Conservation (phyloP, 2,329 filamentous ascomycete genomes). For the Dissoconium aciculare region DNA sequence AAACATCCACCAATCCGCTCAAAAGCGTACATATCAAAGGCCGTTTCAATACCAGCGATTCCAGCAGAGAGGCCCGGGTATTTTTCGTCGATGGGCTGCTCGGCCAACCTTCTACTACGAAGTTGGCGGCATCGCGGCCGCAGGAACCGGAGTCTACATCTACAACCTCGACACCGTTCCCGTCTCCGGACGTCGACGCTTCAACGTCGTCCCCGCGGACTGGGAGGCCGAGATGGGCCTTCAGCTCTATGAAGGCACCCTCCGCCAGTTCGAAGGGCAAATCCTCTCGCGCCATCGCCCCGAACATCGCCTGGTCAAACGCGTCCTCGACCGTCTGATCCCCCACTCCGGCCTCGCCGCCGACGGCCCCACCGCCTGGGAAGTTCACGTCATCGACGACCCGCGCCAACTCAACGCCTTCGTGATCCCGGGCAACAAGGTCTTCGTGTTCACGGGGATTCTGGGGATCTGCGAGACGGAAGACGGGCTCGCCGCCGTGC, state of each 20-base stretch:
- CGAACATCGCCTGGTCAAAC: conserved; percentile 41
- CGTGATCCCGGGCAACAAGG: conserved; percentile 61
- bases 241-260: conserved; percentile 41
- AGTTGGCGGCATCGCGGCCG: conserved; percentile 28
- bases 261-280: conserved; percentile 38
- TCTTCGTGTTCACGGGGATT: conserved; percentile 65
- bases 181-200: conserved; percentile 53
- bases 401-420: conserved; percentile 55
- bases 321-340: conserved; percentile 52
- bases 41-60: conserved; percentile 23
- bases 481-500: conserved; percentile 56
- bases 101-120: conserved; percentile 35
- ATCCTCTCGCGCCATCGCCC: conserved; percentile 48
- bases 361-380: conserved; percentile 42
- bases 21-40: conserved; percentile 12
- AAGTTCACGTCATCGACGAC: conserved; percentile 57
- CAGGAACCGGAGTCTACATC: conserved; percentile 45
- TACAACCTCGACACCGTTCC: conserved; percentile 58
- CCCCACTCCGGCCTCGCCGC: conserved; percentile 45
- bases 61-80: conserved; percentile 9
- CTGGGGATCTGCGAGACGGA: conserved; percentile 52
- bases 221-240: conserved; percentile 40
- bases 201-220: conserved; percentile 51
- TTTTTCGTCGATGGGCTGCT: conserved; percentile 26
- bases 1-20: conserved; percentile 1